Evolutionary conservation across 1,284 basidiomycete genomes (phyloP).

Genomic region (Spongiforma sp.): DNA sequence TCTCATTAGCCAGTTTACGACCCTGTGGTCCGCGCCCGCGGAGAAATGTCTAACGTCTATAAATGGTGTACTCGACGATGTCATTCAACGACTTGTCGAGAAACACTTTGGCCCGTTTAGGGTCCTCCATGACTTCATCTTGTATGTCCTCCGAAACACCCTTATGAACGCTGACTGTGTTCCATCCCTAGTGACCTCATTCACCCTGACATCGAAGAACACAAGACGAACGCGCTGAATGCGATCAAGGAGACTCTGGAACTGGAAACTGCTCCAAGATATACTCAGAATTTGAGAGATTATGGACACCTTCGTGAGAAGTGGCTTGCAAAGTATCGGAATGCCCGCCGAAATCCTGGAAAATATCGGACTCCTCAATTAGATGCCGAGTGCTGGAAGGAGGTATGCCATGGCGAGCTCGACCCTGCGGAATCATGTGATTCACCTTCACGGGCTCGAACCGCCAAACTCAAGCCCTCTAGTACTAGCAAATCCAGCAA

Average conservation of each 20-base stretch:
- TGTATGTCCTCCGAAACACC: constrained; percentile 26
- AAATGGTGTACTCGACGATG: constrained; percentile 24
- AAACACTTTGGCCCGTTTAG: constrained; percentile 42
- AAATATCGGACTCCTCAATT: not conserved
- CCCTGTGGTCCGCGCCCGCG: constrained; percentile 47
- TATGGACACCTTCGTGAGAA: constrained; percentile 21
- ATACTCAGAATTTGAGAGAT: constrained; percentile 42
- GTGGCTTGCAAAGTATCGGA: constrained; percentile 29
- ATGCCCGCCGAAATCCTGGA: constrained; percentile 6
- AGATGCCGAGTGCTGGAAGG: too few relatives aligned
- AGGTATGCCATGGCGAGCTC: too few relatives aligned
- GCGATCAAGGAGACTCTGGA: constrained; percentile 29
- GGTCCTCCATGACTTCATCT: constrained; percentile 33
- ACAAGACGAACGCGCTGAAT: constrained; percentile 13
- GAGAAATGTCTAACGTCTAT: constrained; percentile 45
- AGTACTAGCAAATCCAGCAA: too few relatives aligned
- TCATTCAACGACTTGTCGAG: constrained; percentile 25
- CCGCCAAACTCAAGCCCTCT: too few relatives aligned
- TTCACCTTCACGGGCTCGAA: too few relatives aligned
- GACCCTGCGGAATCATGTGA: too few relatives aligned
- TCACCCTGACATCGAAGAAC: constrained; percentile 26
- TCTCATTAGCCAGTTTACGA: constrained; percentile 46
- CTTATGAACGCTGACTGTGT: not conserved
- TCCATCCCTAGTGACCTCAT: constrained; percentile 23
- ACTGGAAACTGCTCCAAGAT: constrained; percentile 35